Percentiles rank a stretch among this genome's conserved stretches.
Conservation (phyloP, 495 filamentous ascomycete species). For the Wilcoxina mikolae region DNA sequence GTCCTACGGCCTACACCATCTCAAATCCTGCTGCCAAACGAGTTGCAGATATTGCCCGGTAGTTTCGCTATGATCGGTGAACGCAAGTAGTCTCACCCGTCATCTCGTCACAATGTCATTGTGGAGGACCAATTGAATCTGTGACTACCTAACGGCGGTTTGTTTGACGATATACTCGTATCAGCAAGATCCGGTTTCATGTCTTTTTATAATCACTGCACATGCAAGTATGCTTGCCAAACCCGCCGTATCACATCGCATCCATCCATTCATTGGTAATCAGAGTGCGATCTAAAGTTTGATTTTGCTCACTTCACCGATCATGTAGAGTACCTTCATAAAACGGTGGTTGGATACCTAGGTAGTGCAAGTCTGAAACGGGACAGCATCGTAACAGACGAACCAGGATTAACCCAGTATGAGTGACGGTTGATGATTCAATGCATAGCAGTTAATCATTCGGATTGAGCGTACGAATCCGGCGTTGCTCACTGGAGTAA, state of each 20-base stretch:
- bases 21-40: background rate
- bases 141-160: background rate
- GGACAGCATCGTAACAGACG: background rate
- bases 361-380: background rate
- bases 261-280: background rate
- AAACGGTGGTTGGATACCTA: background rate
- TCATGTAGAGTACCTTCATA: background rate
- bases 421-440: background rate
- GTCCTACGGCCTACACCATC: too few species aligned
- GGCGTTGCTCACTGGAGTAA: background rate
- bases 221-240: background rate
- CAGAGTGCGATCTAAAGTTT: background rate
- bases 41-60: background rate
- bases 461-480: background rate
- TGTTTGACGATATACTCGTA: background rate
- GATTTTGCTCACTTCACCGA: background rate
- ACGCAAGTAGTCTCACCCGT: background rate
- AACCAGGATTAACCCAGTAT: background rate
- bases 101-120: background rate
- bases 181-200: background rate
- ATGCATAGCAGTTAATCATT: background rate
- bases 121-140: background rate
- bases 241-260: background rate
- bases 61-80: background rate
- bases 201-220: background rate